Conservation (phyloP, 2,329 filamentous ascomycete species). For the Emergomyces pasteurianus region DNA sequence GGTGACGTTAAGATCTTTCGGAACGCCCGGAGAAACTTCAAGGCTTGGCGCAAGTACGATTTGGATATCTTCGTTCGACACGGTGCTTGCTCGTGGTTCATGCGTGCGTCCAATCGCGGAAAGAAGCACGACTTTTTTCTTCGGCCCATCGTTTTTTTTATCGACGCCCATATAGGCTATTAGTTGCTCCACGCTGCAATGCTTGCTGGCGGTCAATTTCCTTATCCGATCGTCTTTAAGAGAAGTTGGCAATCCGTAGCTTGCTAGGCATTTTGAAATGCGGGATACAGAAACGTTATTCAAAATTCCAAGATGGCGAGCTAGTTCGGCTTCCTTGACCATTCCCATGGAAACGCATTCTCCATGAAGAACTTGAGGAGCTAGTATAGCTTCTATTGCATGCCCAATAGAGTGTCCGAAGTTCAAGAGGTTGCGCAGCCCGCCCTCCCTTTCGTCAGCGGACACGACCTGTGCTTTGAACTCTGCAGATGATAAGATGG, state of each 20-base stretch:
- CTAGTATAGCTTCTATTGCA: conserved; percentile 88
- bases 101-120: conserved; percentile 80
- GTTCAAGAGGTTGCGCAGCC: conserved; percentile 85
- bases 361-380: conserved; percentile 88
- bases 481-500: conserved; percentile 80
- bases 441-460: conserved; percentile 85
- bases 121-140: conserved; percentile 91
- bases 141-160: conserved; percentile 93
- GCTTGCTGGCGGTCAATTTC: conserved; percentile 72
- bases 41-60: conserved; percentile 72
- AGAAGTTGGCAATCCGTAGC: conserved; percentile 79
- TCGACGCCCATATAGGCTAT: conserved; percentile 93
- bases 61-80: conserved; percentile 74
- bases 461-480: conserved; percentile 94
- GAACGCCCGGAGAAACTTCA: conserved; percentile 60
- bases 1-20: conserved; percentile 51
- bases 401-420: conserved; percentile 98
- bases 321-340: conserved; percentile 93
- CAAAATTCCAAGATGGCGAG: conserved; percentile 75
- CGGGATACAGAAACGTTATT: conserved; percentile 79
- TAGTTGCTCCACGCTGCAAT: conserved; percentile 73
- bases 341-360: conserved; percentile 96
- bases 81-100: conserved; percentile 77
- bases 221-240: conserved; percentile 71
- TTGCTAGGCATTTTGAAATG: conserved; percentile 84